Evolutionary conservation across 1,284 basidiomycete genomes (phyloP), one percentile per base, ranked within the genome.

Genomic region (Rhodotorula sp.): DNA sequence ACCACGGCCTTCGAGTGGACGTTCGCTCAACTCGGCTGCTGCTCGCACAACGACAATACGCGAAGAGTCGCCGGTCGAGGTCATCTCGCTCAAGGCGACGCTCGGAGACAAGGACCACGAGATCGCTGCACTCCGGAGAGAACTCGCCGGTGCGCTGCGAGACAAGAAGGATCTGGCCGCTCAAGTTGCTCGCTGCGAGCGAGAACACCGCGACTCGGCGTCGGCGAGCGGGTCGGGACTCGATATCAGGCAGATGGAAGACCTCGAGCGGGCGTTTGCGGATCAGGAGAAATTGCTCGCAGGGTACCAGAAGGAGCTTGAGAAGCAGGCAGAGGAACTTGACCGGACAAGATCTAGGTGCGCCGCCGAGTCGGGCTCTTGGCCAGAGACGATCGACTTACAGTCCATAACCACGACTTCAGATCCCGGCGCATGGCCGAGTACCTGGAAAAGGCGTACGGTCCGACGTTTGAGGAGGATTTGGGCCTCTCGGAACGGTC

Each of bases 261-360:
- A 75, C 46, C 48, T 76, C 21, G 70, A 67, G 47, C 60, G 64
- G 20, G 58, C 67, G 49, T 65, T 68, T 21, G 67, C 57, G 43
- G 47, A n/a, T 23, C 66, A 68, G 47, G 67, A 70, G 60, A 43
- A 54, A 49, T 31, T 70, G 43, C 49, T 73, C n/a, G 51, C 43
- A 0, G 72, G 76, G 23, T 77, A 72, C 14, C 76, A 77, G 61
- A 39, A 61, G n/a, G 73, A 77, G 39, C 52, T 64, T 0, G 76
- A 77, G 43, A 66, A 62, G 46, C 43, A 39, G 29, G 48, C 64
- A 21, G 39, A 43, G 23, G 63, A 63, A 39, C 29, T 69, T 5
- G 76, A 77, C n/a, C 23, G 49, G 18, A 29, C 69, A 12, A 68
- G 65, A 51, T 57, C 31, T 16, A 60, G 67, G 75, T 75, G 47